phyloP scores from a whole-genome alignment of 2,329 filamentous ascomycete genomes.

The Colletotrichum australisinense region DNA sequence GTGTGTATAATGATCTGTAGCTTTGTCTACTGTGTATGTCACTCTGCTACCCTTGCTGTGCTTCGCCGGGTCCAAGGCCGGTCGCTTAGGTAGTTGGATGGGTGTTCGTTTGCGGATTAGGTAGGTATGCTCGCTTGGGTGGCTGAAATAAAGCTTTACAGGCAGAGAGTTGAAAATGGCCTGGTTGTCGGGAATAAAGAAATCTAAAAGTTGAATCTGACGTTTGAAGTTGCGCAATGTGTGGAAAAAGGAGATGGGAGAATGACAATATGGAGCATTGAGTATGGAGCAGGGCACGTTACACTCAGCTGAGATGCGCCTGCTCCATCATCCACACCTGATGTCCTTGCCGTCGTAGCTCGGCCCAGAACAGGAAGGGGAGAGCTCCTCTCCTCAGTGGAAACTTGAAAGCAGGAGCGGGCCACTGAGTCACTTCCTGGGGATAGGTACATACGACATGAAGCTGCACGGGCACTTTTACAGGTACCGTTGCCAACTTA shows the following conservation, averaged over 20 bases:
- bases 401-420: neutral
- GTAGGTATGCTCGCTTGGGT: neutral
- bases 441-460: neutral
- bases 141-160: neutral
- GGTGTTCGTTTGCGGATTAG: neutral
- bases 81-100: neutral
- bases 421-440: neutral
- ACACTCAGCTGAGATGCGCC: slow-evolving; percentile 10
- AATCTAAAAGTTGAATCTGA: neutral
- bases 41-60: neutral
- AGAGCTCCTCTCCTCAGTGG: neutral
- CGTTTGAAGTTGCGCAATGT: neutral
- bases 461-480: neutral
- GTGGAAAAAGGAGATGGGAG: neutral
- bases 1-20: neutral
- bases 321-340: neutral
- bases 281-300: slow-evolving; percentile 12
- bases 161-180: neutral
- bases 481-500: too few species aligned
- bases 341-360: neutral
- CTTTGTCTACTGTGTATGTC: neutral
- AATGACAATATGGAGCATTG: neutral
- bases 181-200: neutral
- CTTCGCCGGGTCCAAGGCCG: neutral
- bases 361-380: neutral